Base-by-base conservation (phyloP, 495 filamentous ascomycete species). In the Hypoxylon subgilvum region DNA sequence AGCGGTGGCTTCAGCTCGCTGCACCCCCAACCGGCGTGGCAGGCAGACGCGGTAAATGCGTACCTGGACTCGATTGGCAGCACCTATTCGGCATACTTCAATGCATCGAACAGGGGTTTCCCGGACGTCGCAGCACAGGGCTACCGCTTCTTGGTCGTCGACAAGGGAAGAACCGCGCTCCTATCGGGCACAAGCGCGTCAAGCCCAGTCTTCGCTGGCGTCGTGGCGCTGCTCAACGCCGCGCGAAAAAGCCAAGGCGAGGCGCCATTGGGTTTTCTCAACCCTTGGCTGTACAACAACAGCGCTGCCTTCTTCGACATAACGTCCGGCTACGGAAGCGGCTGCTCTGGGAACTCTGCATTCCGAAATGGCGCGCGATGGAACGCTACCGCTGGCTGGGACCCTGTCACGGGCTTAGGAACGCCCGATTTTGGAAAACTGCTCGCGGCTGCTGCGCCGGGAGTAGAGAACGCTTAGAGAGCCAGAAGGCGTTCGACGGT, bases 1-100 rank as follows among this genome's bases (percentile, higher is more conserved):
- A 86, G 83, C 36, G 81, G 83, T 13, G 89, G 89, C 10, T 92
- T 93, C 77, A 84, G 80, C 46, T 82, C 86, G 65, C 77, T 81
- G 45, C 90, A 85, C 74, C 41, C 72, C 0, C 81, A 82, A 5
- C 87, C 88, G 0, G 52, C 60, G 6, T 92, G 83, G 70, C 89
- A 92, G 64, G 61, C 82, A 10, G 52, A 52, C 0, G 84, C 82
- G 0, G 84, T 93, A 1, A 47, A 66, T 4, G 53, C 50, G 0
- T 93, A 87, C 70, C 74, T 93, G 2, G 28, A 64, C 10, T 69
- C 66, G 1, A 69, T 85, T 2, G 84, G 70, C 18, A 78, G 32
- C 51, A 66, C 65, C 43, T 83, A 72, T 43, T 69, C 62, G 8
- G 64, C 63, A 4, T 73, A 66, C 56, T 73, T 69, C 75, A 88